A percentile compares a stretch with the other conserved stretches of the same genome.
phyloP scores from a whole-genome alignment of 2,329 filamentous ascomycete genomes.

The Passalora sequoiae region DNA sequence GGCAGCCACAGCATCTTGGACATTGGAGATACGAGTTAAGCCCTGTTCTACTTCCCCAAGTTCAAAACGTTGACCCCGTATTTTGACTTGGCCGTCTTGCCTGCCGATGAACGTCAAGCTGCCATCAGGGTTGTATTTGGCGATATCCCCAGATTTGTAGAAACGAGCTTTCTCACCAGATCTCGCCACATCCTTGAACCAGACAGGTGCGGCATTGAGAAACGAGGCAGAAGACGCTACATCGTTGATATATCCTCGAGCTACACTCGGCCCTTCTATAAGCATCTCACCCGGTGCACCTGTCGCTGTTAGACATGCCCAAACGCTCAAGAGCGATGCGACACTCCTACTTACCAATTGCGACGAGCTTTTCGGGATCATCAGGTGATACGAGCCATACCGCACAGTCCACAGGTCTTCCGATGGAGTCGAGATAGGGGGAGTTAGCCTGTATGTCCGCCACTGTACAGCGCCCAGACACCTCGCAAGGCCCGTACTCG shows the following conservation, averaged over 20 bases:
- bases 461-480: too few relatives aligned
- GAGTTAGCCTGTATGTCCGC: background rate
- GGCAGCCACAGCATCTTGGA: too few relatives aligned
- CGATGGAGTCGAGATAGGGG: background rate
- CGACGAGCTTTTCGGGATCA: background rate
- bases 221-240: slow-evolving; percentile 31
- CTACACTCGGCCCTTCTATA: slow-evolving; percentile 43
- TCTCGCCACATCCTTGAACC: slow-evolving; percentile 15
- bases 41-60: slow-evolving; percentile 69
- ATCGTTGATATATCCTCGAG: slow-evolving; percentile 39
- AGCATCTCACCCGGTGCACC: slow-evolving; percentile 45
- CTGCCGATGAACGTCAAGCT: slow-evolving; percentile 55
- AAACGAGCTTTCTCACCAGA: slow-evolving; percentile 39
- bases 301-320: background rate
- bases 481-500: too few relatives aligned
- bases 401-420: background rate
- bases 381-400: slow-evolving; percentile 1
- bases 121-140: slow-evolving; percentile 51
- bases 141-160: slow-evolving; percentile 59
- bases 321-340: too few relatives aligned
- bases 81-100: slow-evolving; percentile 70
- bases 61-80: slow-evolving; percentile 72
- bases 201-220: slow-evolving; percentile 27
- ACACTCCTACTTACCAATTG: too few relatives aligned
- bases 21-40: too few relatives aligned